phyloP scores from a whole-genome alignment of 495 filamentous ascomycete genomes.

The Letharia lupina region DNA sequence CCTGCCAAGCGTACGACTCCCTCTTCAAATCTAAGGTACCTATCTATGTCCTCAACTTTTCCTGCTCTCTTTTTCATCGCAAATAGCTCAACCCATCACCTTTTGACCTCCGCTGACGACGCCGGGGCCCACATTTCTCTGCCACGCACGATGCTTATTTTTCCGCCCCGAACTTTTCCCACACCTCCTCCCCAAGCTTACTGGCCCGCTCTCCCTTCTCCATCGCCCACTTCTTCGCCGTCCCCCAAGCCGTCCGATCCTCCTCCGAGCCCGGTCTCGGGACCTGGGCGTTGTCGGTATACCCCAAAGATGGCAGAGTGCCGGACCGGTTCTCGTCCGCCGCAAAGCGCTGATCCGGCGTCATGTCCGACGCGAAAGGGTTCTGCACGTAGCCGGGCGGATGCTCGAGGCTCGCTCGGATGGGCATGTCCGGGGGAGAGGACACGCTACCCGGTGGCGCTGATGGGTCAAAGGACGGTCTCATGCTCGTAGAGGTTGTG shows the following conservation, averaged over 20 bases:
- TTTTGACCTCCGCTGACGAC: not conserved
- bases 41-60: too few species aligned
- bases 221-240: constrained; percentile 53
- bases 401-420: constrained; percentile 37
- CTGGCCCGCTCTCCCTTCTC: constrained; percentile 53
- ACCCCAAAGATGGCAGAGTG: constrained; percentile 10
- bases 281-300: constrained; percentile 20
- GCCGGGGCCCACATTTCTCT: not conserved
- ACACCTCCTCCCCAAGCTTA: constrained; percentile 60
- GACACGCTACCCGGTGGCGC: constrained; percentile 17
- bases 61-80: too few species aligned
- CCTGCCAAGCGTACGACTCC: too few species aligned
- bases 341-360: constrained; percentile 30
- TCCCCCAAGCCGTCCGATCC: constrained; percentile 43
- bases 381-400: constrained; percentile 51
- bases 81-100: not conserved
- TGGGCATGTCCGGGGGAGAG: constrained; percentile 18
- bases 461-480: constrained; percentile 28
- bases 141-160: not conserved
- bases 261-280: constrained; percentile 31
- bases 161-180: constrained; percentile 25
- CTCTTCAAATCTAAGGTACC: too few species aligned
- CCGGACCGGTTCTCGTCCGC: constrained; percentile 26
- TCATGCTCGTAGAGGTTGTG: constrained; percentile 31
- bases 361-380: constrained; percentile 38